phyloP scores from a whole-genome alignment of 2,329 filamentous ascomycete species.

The Plenodomus biglobosus region DNA sequence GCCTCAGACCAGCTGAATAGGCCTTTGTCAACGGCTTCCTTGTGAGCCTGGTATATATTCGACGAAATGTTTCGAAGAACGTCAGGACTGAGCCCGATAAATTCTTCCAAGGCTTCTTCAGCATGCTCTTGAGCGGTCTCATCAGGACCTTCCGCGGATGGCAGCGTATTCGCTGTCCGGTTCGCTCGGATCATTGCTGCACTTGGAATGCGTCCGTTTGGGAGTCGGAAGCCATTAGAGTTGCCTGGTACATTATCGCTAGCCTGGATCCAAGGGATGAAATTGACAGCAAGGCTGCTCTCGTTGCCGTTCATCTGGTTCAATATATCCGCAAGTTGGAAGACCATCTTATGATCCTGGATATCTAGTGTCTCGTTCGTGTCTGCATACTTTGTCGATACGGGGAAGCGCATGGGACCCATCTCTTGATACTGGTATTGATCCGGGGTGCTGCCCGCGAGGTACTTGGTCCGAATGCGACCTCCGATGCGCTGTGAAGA shows the following conservation, averaged over 20 bases:
- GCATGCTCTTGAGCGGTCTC: slow-evolving; percentile 21
- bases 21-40: slow-evolving; percentile 55
- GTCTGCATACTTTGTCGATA: slow-evolving; percentile 51
- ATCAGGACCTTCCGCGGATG: slow-evolving; percentile 18
- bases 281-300: slow-evolving; percentile 55
- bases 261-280: slow-evolving; percentile 64
- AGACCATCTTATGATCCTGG: slow-evolving; percentile 65
- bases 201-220: slow-evolving; percentile 40
- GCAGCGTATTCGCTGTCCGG: slow-evolving; percentile 20
- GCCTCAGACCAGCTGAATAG: slow-evolving; percentile 68
- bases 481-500: slow-evolving; percentile 63
- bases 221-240: slow-evolving; percentile 38
- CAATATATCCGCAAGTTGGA: slow-evolving; percentile 62
- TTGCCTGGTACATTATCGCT: slow-evolving; percentile 56
- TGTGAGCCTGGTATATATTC: slow-evolving; percentile 57
- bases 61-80: slow-evolving; percentile 46
- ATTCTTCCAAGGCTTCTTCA: slow-evolving; percentile 21
- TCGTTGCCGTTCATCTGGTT: slow-evolving; percentile 62
- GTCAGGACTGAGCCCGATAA: slow-evolving; percentile 22
- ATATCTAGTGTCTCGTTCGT: slow-evolving; percentile 62
- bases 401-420: slow-evolving; percentile 67
- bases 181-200: slow-evolving; percentile 33
- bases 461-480: slow-evolving; percentile 64
- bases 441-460: slow-evolving; percentile 59
- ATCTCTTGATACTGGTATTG: slow-evolving; percentile 69